Base-by-base conservation (phyloP, 352 stramenopile genomes). In the Phytophthora cajani region DNA sequence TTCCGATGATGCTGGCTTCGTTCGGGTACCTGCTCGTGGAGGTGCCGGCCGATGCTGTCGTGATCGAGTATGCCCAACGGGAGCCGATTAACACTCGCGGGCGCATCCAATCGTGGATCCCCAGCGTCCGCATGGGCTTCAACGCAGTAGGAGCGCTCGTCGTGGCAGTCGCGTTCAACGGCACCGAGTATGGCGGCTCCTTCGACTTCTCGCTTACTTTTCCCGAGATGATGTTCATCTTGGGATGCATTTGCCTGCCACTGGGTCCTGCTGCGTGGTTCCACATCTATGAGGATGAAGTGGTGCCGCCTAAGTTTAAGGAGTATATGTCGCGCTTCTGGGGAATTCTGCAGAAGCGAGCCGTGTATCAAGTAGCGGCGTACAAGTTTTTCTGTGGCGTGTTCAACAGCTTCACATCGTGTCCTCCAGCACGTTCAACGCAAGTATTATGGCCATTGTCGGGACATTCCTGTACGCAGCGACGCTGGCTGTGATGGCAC, bases 1-100 rank as follows among this genome's bases (percentile, higher is more conserved):
- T 90, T 19, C 77, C 74, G 10, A 89, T 90, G 82, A 89, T 89
- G 82, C 63, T 92, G 36, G 80, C 83, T 8, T 70, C 80, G 1
- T 84, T 90, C 55, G 84, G 84, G 0, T 91, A 87, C 52, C 40
- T 91, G 25, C 38, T 89, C 11, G 61, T 75, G 2, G 81, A 91
- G 33, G 81, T 88, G 11, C 69, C 80, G 2, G 71, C 78, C 12
- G 84, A 90, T 27, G 80, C 86, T 9, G 74, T 91, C 33, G 74
- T 90, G 21, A 81, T 93, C 11, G 82, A 92, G 62, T 74, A 80
- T 32, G 72, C 79, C 25, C 71, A 89, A 62, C 72, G 81, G 25
- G 81, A 92, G 55, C 81, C 80, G 1, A 46, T 82, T 0, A 72
- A 75, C 5, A 87, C 73, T 12, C 74, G 84, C 27, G 82, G 82